A percentile compares a stretch with the other conserved stretches of the same genome.
These are phyloP conservation scores for Aspergillus quadrilineatus DNA, from an alignment of 2,329 filamentous ascomycete genomes.

Conservation along the genomic window DNA sequence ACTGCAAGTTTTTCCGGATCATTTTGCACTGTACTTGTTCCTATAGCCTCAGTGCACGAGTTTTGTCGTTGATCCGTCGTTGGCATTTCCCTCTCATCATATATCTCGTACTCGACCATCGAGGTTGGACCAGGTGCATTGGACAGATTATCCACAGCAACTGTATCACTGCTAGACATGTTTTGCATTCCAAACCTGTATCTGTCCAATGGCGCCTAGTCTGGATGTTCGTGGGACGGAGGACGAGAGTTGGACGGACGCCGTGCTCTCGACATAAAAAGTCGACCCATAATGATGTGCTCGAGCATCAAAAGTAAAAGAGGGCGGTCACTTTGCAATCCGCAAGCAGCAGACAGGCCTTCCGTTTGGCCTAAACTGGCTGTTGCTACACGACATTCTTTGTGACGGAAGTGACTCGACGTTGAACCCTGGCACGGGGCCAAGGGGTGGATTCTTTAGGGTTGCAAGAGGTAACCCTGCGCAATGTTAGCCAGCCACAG, in stretches of 20 bases:
- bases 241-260: neutral
- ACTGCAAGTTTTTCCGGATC: slow-evolving; percentile 9
- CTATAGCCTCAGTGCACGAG: neutral
- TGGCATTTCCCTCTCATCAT: neutral
- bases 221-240: neutral
- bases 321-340: neutral
- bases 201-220: neutral
- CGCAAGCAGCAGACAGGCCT: neutral
- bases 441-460: slow-evolving; percentile 12
- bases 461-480: neutral
- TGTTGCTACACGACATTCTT: slow-evolving; percentile 3
- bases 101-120: neutral
- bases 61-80: neutral
- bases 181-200: neutral
- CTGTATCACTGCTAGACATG: slow-evolving; percentile 6
- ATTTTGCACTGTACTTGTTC: neutral
- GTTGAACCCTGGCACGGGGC: slow-evolving; percentile 3
- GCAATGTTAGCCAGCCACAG: neutral
- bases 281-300: neutral
- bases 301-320: neutral
- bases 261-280: neutral
- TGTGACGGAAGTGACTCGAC: neutral
- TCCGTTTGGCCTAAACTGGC: neutral
- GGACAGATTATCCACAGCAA: neutral
- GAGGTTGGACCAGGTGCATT: neutral